Base-by-base conservation (phyloP, 2,329 filamentous ascomycete species). In the Monosporascus cannonballus region DNA sequence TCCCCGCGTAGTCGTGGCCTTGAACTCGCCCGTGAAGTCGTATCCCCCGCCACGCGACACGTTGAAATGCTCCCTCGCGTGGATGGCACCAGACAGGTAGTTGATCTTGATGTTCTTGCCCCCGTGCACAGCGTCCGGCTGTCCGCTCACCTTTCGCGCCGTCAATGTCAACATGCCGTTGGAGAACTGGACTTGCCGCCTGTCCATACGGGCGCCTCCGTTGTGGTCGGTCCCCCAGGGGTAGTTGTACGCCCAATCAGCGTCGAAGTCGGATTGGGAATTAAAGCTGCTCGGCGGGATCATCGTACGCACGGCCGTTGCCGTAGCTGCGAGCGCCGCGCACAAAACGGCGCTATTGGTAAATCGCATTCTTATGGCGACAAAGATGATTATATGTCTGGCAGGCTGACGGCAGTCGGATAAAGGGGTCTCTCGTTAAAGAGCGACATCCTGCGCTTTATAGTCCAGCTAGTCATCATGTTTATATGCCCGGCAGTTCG, bases 191-290 rank as follows among this genome's bases (percentile, higher is more conserved):
- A 79, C 73, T 39, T 80, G 73, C 9, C 67, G 61, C 48, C 72
- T 67, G 58, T 71, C 64, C 80, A 83, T 83, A 37, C 78, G 77
- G 0, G 80, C 79, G 0, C 72, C 76, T 41, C 80, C 80, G 60
- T 83, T 83, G 67, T 83, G 79, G 59, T 78, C 75, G 18, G 71
- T 76, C 22, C 79, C 79, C 80, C 79, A 81, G 2, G 78, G 79
- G 60, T 83, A 83, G 57, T 77, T 73, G 65, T 78, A 78, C 50
- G 63, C 65, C 69, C 78, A 83, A 64, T 77, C 66, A 5, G 65
- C 58, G 51, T 73, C 68, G 51, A 77, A 74, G 59, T 64, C 58
- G 45, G 66, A 44, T 51, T 69, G 67, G 1, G 67, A 69, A 59
- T 69, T 61, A 61, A 74, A 73, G 54, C 65, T 69, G 14, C 67